A percentile compares a stretch with the other conserved stretches of the same genome.
Evolutionary conservation across 176 grass and related monocot genomes (phyloP).

Genomic region (Zizania latifolia): DNA sequence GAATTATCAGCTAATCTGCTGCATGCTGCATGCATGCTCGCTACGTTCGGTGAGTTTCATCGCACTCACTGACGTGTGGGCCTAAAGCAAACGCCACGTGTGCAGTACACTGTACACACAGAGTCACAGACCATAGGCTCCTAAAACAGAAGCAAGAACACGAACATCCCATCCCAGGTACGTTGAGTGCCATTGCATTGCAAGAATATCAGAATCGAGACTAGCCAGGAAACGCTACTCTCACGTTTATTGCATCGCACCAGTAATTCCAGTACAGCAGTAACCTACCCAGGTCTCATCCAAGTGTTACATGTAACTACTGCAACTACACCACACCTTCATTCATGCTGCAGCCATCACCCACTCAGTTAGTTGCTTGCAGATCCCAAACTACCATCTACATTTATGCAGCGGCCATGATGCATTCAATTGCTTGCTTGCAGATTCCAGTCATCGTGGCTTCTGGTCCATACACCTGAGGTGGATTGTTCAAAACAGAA

Average conservation of each 20-base stretch:
- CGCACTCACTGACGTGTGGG: no score
- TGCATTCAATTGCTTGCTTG: conserved; percentile 90
- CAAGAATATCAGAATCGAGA: not conserved
- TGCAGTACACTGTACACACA: not conserved
- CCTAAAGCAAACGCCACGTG: no score
- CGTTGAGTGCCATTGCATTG: not conserved
- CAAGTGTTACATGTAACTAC: not conserved
- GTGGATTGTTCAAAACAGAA: conserved; percentile 11
- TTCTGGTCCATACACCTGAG: conserved; percentile 86
- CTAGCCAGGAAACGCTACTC: not conserved
- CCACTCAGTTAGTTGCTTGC: conserved; percentile 44
- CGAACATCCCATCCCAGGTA: not conserved
- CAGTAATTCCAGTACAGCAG: no score
- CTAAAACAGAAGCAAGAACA: not conserved
- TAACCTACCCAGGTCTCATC: no score
- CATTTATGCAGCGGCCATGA: conserved; percentile 56
- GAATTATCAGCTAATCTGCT: no score
- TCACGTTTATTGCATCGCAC: not conserved
- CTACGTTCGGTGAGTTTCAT: no score
- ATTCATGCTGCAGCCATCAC: conserved; percentile 34
- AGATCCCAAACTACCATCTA: conserved; percentile 28
- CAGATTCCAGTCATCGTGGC: conserved; percentile 92
- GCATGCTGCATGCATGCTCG: no score
- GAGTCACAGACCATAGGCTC: not conserved
- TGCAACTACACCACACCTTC: conserved; percentile 14